phyloP scores from a whole-genome alignment of 2,329 filamentous ascomycete species.

The Purpureocillium lavendulum region DNA sequence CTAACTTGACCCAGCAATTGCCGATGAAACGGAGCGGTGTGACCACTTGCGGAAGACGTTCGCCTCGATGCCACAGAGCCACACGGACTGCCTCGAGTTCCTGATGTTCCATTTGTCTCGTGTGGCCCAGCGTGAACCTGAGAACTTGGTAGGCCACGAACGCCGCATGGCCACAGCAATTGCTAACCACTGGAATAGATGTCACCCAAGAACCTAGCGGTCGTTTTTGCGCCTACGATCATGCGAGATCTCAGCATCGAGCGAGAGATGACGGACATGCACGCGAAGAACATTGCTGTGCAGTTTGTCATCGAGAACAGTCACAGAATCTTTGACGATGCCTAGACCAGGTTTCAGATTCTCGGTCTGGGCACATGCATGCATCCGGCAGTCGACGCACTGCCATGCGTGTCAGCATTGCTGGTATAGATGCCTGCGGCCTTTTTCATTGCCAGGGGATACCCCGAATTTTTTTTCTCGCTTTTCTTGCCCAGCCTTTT shows the following conservation, averaged over 20 bases:
- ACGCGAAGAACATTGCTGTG: slow-evolving; percentile 83
- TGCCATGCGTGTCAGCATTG: too few species aligned
- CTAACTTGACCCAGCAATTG: slow-evolving; percentile 40
- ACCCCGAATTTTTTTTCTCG: not conserved
- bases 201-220: slow-evolving; percentile 91
- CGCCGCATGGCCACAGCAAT: slow-evolving; percentile 8
- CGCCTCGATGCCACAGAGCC: slow-evolving; percentile 69
- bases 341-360: slow-evolving; percentile 6
- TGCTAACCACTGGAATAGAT: slow-evolving; percentile 46
- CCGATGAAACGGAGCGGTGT: slow-evolving; percentile 59
- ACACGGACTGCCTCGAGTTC: slow-evolving; percentile 86
- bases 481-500: not conserved
- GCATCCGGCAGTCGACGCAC: too few species aligned
- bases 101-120: slow-evolving; percentile 87
- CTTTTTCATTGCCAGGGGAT: too few species aligned
- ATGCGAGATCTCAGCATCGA: slow-evolving; percentile 88
- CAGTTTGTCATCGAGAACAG: slow-evolving; percentile 92
- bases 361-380: too few species aligned
- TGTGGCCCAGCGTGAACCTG: slow-evolving; percentile 71
- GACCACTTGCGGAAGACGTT: slow-evolving; percentile 66
- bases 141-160: slow-evolving; percentile 63
- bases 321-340: slow-evolving; percentile 64
- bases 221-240: slow-evolving; percentile 96
- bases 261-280: slow-evolving; percentile 93
- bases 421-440: too few species aligned